Conservation (phyloP, 805 yeast genomes). For the Ogataea siamensis region DNA sequence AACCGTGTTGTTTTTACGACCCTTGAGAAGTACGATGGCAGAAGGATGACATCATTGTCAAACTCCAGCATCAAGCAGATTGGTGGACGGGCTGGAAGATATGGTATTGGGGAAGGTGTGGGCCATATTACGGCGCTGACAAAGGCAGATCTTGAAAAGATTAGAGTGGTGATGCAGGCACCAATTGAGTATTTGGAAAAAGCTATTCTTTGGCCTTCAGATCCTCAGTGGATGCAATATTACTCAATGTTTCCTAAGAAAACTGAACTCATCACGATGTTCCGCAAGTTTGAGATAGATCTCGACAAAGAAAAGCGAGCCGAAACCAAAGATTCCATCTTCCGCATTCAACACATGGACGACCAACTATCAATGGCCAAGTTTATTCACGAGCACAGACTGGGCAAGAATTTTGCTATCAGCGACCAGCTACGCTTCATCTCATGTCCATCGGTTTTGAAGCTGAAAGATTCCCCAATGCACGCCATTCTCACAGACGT, state of each 20-base stretch:
- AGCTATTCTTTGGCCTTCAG: constrained; percentile 83
- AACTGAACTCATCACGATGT: constrained; percentile 44
- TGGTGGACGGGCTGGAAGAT: constrained; percentile 96
- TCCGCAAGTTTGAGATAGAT: constrained; percentile 47
- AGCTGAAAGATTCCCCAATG: constrained; percentile 20
- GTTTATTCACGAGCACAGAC: constrained; percentile 27
- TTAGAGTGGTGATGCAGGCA: constrained; percentile 47
- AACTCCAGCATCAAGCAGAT: constrained; percentile 81
- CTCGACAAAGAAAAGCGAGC: constrained; percentile 24
- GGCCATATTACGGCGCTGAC: constrained; percentile 59
- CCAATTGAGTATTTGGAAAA: constrained; percentile 51
- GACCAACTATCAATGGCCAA: constrained; percentile 26
- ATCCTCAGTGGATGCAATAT: constrained; percentile 62
- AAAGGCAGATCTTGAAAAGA: constrained; percentile 40
- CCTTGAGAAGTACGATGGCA: constrained; percentile 69
- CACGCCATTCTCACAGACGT: constrained; percentile 36
- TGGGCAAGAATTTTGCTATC: constrained; percentile 28
- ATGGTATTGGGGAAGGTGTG: constrained; percentile 34
- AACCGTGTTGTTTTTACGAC: constrained; percentile 75
- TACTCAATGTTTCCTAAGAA: constrained; percentile 58
- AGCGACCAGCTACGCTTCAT: constrained; percentile 37
- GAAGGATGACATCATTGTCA: constrained; percentile 43
- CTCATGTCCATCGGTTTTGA: constrained; percentile 34
- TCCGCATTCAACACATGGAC: constrained; percentile 29
- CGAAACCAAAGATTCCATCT: constrained; percentile 19